A percentile compares a stretch with the other conserved stretches of the same genome.
phyloP scores from a whole-genome alignment of 805 yeast species.

The Barnettozyma sp. region DNA sequence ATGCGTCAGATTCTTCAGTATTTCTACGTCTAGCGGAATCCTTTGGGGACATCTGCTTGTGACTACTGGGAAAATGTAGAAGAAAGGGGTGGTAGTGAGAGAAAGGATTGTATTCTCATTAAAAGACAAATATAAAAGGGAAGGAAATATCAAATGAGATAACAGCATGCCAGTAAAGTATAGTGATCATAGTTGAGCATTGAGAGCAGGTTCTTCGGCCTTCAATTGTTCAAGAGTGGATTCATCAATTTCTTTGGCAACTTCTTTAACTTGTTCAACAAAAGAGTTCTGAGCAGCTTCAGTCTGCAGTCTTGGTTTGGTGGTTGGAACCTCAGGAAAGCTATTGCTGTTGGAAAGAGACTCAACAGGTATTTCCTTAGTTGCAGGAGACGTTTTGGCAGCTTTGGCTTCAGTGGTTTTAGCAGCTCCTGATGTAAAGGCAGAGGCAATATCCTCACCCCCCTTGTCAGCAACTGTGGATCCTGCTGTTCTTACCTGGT shows the following conservation, averaged over 20 bases:
- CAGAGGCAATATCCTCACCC: constrained; percentile 11
- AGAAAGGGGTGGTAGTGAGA: no score
- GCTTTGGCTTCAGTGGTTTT: constrained; percentile 29
- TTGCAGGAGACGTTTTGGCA: no score
- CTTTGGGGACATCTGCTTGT: no score
- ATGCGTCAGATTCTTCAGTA: no score
- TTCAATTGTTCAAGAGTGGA: constrained; percentile 28
- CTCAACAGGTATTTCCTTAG: constrained; percentile 17
- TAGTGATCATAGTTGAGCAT: constrained; percentile 6
- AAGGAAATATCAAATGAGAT: neutral
- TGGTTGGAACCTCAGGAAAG: constrained; percentile 8
- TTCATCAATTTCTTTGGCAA: constrained; percentile 8
- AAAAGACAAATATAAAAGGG: constrained; percentile 2
- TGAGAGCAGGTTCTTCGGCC: constrained; percentile 23
- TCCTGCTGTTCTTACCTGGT: constrained; percentile 59
- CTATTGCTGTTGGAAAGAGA: constrained; percentile 17
- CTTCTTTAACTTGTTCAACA: constrained; percentile 16
- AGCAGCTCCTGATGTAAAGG: constrained; percentile 38
- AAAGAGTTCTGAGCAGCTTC: constrained; percentile 12
- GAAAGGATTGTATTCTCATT: no score
- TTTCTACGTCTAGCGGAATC: no score
- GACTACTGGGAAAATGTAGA: no score
- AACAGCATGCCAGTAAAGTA: neutral
- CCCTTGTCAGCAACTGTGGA: constrained; percentile 55
- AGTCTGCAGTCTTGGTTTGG: constrained; percentile 13